Base-by-base conservation (phyloP, 331 rosid species). In the Phaseolus coccineus region DNA sequence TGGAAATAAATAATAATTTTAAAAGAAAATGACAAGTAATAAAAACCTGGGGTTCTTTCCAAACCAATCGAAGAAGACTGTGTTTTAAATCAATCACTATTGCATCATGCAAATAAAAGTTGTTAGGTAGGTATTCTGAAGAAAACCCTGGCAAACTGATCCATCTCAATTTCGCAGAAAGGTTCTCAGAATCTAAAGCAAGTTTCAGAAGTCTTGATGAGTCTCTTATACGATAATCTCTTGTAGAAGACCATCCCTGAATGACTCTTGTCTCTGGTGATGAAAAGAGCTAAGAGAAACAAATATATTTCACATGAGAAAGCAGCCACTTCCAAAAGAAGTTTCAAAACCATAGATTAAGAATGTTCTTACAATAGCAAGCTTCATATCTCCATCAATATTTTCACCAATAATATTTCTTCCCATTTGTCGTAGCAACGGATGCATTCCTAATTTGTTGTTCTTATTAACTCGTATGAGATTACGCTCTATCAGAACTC, bases 401-500 rank as follows among this genome's bases (percentile, higher is more conserved):
- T 12, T 42, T 30, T 27, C 2, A 3, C 80, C 22, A 55, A 81
- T 37, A 12, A 81, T 55, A 2, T 74, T 76, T 33, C 76, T 66
- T 40, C 80, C 84, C 80, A 81, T 81, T 4, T 81, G 80, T 22
- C 46, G 6, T 24, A 81, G 0, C 42, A 74, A 81, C 44, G 0
- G 24, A 74, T 81, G 84, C 80, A 81, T 55, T 42, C 46, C 31
- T 8, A 74, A 53, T 6, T 74, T 74, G 52, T 81, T 73, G 24
- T 67, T 74, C 12, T 66, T 65, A 10, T 56, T 70, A 31, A 81
- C 8, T 31, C 28, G 74, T 8, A 74, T 0, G 2, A 81, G 84
- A 15, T 71, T 55, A 2, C 55, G 10, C 12, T 81, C 80, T 8
- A 42, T 3, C 0, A 81, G 55, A 27, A 73, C 61, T 30, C 33